Evolutionary conservation across 805 yeast species (phyloP).

Genomic region (Saccharomycopsis babjevae): DNA sequence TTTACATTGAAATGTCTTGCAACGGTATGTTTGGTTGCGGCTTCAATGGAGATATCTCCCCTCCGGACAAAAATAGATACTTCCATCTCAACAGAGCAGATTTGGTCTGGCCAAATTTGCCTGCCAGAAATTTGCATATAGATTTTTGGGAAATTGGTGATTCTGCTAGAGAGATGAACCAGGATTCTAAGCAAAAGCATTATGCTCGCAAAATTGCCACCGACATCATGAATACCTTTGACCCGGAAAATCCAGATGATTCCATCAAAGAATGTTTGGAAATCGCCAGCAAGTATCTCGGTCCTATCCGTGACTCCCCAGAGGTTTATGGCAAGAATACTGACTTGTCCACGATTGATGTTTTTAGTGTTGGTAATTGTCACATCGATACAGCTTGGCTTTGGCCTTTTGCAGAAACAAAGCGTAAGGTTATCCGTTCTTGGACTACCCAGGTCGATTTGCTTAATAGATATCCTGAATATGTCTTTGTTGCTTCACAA

Average conservation of each 20-base stretch:
- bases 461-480: conserved; percentile 84
- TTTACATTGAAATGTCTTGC: conserved; percentile 84
- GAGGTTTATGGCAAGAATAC: conserved; percentile 42
- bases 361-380: conserved; percentile 85
- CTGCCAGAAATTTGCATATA: conserved; percentile 64
- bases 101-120: conserved; percentile 67
- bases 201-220: conserved; percentile 75
- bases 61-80: conserved; percentile 63
- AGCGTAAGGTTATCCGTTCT: conserved; percentile 83
- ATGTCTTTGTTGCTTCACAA: conserved; percentile 88
- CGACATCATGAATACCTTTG: conserved; percentile 75
- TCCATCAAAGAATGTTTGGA: conserved; percentile 55
- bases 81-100: conserved; percentile 65
- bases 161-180: conserved; percentile 78
- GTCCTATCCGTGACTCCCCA: conserved; percentile 51
- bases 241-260: conserved; percentile 47
- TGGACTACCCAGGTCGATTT: conserved; percentile 90
- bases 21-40: conserved; percentile 90
- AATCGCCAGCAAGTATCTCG: conserved; percentile 54
- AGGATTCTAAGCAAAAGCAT: conserved; percentile 70
- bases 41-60: conserved; percentile 45
- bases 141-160: conserved; percentile 89
- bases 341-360: conserved; percentile 38
- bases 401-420: conserved; percentile 98
- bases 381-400: conserved; percentile 98